phyloP scores from a whole-genome alignment of 2,329 filamentous ascomycete species.

The Ophiocordyceps unilateralis region DNA sequence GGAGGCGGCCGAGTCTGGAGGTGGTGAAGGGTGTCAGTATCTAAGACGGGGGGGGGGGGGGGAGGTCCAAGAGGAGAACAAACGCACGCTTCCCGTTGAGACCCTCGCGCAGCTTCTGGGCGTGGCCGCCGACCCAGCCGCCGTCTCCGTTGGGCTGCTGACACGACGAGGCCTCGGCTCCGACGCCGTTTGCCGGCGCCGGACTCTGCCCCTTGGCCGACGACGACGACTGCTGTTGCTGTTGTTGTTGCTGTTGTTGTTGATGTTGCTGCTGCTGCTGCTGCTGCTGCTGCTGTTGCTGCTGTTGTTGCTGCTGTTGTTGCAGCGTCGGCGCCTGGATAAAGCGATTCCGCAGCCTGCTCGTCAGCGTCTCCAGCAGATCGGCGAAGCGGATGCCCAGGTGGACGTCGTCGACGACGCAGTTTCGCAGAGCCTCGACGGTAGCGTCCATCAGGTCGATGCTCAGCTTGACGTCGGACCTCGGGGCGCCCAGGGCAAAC shows the following conservation, averaged over 20 bases:
- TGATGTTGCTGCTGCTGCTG: no score
- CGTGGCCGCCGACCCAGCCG: constrained; percentile 19
- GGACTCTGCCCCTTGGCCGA: constrained; percentile 25
- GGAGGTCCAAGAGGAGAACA: not conserved
- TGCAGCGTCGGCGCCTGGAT: constrained; percentile 42
- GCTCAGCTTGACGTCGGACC: constrained; percentile 59
- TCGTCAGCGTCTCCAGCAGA: constrained; percentile 62
- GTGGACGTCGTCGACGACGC: constrained; percentile 72
- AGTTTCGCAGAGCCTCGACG: constrained; percentile 56
- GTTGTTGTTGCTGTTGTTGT: no score
- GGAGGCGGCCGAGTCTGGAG: constrained; percentile 9
- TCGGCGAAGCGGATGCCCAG: constrained; percentile 73
- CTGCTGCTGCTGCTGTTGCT: no score
- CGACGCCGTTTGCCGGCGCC: constrained; percentile 14
- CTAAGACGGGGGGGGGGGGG: not conserved
- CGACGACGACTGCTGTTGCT: constrained; percentile 11
- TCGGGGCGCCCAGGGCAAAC: constrained; percentile 64
- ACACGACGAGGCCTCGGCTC: constrained; percentile 9
- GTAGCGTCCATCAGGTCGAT: constrained; percentile 60
- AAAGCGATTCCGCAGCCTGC: constrained; percentile 56
- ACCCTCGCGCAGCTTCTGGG: constrained; percentile 22
- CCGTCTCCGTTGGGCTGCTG: constrained; percentile 8
- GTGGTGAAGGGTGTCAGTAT: not conserved
- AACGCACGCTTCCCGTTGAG: constrained; percentile 20
- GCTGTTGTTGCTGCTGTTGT: constrained; percentile 6